These are phyloP conservation scores for Penicillium sp. DNA, from an alignment of 2,329 filamentous ascomycete species.

Conservation along the genomic window DNA sequence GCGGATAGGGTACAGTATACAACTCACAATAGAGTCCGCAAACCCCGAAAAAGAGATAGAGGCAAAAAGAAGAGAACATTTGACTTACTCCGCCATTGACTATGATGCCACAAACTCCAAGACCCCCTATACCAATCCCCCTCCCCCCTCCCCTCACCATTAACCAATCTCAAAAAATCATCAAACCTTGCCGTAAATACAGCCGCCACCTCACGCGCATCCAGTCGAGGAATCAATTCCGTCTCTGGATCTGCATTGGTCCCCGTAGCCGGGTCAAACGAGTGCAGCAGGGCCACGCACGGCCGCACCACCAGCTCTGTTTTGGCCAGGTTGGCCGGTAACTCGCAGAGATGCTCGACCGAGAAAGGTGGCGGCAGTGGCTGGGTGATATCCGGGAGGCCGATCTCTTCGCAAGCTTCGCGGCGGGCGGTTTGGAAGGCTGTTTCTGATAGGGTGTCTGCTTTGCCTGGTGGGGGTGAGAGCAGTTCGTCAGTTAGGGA, in stretches of 20 bases:
- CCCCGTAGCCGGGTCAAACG: constrained; percentile 56
- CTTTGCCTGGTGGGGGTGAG: constrained; percentile 53
- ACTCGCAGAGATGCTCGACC: constrained; percentile 84
- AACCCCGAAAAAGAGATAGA: not conserved
- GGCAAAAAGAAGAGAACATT: not conserved
- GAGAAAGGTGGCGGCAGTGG: constrained; percentile 77
- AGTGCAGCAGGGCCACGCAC: constrained; percentile 78
- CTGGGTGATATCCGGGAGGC: constrained; percentile 73
- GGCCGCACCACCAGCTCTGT: constrained; percentile 77
- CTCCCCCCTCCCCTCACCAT: constrained; percentile 44
- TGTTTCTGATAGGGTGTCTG: constrained; percentile 61
- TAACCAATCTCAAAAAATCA: constrained; percentile 75
- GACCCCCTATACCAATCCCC: constrained; percentile 82
- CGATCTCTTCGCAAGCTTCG: constrained; percentile 93
- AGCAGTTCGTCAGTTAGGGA: not conserved
- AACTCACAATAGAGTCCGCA: not conserved
- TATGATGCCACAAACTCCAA: constrained; percentile 81
- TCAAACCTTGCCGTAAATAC: constrained; percentile 90
- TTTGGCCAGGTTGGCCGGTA: constrained; percentile 76
- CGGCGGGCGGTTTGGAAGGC: constrained; percentile 82
- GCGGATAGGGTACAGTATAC: not conserved
- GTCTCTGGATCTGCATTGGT: constrained; percentile 65
- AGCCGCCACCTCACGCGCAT: constrained; percentile 89
- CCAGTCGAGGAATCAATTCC: constrained; percentile 76
- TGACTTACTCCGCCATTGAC: constrained; percentile 68